These are phyloP conservation scores for Sutorius eximius DNA, from an alignment of 1,284 basidiomycete genomes.

Conservation along the genomic window DNA sequence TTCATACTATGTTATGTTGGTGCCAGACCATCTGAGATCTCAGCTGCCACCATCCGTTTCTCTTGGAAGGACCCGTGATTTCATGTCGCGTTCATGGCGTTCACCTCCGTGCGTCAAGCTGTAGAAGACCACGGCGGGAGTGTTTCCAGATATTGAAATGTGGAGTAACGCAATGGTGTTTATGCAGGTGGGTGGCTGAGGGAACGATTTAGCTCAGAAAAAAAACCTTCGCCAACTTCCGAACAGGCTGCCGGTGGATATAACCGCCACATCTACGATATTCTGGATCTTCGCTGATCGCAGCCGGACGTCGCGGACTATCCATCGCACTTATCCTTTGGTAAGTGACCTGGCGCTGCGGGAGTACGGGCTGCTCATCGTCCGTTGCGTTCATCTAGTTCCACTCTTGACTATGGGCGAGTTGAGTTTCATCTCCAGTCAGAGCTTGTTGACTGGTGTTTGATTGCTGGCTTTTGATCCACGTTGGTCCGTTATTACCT, in stretches of 20 bases:
- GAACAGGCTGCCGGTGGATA: background rate
- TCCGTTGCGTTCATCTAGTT: background rate
- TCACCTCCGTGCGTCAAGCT: background rate
- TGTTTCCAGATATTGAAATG: too few species aligned
- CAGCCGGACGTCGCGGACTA: background rate
- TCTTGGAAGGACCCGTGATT: too few species aligned
- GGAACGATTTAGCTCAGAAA: background rate
- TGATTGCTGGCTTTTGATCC: background rate
- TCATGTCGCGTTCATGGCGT: background rate
- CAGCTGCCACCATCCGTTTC: too few species aligned
- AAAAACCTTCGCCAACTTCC: background rate
- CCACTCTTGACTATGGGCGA: background rate
- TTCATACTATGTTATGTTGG: too few species aligned
- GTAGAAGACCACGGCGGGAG: too few species aligned
- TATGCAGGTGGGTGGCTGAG: too few species aligned
- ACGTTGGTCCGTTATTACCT: background rate
- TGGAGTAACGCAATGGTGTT: background rate
- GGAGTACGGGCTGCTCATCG: background rate
- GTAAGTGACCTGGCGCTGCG: too few species aligned
- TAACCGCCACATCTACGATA: background rate
- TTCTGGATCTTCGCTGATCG: background rate
- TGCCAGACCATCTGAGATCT: too few species aligned
- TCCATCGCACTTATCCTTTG: background rate
- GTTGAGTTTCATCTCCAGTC: background rate
- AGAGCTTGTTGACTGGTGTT: background rate